These are phyloP conservation scores for Diaporthe sp. DNA, from an alignment of 2,329 filamentous ascomycete genomes.

Conservation along the genomic window DNA sequence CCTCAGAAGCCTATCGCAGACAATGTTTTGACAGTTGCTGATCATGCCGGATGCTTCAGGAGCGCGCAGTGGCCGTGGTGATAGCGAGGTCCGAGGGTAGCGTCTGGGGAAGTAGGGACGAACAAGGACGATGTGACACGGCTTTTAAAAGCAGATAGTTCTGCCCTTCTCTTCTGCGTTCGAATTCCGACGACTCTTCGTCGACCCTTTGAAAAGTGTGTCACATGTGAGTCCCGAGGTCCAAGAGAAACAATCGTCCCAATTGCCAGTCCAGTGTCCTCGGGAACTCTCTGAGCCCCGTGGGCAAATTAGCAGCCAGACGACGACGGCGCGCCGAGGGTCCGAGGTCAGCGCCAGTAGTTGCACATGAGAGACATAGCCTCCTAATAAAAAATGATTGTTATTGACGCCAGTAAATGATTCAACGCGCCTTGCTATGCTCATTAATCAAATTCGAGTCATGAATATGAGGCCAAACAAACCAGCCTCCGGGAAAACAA, in stretches of 20 bases:
- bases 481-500: not conserved
- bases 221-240: slow-evolving; percentile 7
- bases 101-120: not conserved
- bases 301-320: not conserved
- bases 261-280: not conserved
- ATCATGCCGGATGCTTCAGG: slow-evolving; percentile 4
- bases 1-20: slow-evolving; percentile 1
- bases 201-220: not conserved
- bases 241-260: not conserved
- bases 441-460: not conserved
- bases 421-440: slow-evolving; percentile 21
- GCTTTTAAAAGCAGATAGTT: not conserved
- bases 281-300: not conserved
- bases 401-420: slow-evolving; percentile 8
- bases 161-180: not conserved
- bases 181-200: too few relatives aligned
- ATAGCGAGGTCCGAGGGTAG: not conserved
- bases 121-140: not conserved
- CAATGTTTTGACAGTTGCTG: slow-evolving; percentile 3
- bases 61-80: not conserved
- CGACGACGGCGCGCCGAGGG: not conserved
- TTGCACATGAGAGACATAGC: not conserved
- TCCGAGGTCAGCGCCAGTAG: not conserved
- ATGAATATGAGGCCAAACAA: slow-evolving; percentile 1
- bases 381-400: not conserved